These are phyloP conservation scores for Rhizoclosmatium globosum DNA, from an alignment of 192 early-diverging fungal genomes.

Conservation along the genomic window DNA sequence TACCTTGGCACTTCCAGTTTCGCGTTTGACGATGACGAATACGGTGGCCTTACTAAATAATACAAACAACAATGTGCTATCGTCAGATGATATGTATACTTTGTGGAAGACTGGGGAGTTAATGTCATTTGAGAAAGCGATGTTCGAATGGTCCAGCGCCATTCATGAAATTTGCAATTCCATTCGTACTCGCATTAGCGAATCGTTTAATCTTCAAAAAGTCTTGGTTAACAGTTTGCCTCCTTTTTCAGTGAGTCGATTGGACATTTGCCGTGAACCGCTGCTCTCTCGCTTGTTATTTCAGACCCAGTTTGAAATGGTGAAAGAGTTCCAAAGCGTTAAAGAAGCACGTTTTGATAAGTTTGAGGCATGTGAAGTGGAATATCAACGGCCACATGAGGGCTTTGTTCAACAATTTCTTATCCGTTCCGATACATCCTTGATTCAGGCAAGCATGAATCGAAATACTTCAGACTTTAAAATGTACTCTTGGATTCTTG, in stretches of 20 bases:
- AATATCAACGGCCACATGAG: not conserved
- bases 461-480: not conserved
- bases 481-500: constrained; percentile 8
- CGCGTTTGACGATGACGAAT: constrained; percentile 14
- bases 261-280: constrained; percentile 42
- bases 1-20: constrained; percentile 38
- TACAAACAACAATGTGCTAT: not conserved
- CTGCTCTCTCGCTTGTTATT: constrained; percentile 40
- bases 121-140: not conserved
- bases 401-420: not conserved
- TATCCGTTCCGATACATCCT: not conserved
- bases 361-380: not conserved
- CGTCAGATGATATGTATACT: constrained; percentile 18
- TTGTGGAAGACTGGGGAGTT: constrained; percentile 23
- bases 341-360: not conserved
- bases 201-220: not conserved
- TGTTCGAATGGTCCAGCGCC: not conserved
- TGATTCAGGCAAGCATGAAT: constrained; percentile 26
- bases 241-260: constrained; percentile 29
- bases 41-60: not conserved
- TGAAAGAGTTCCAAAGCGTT: constrained; percentile 19
- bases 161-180: not conserved
- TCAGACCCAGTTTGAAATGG: constrained; percentile 41
- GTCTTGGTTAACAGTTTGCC: constrained; percentile 40
- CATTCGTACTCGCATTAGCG: not conserved